Evolutionary conservation across 345 rosid genomes (phyloP).

Genomic region (Dimocarpus longan): DNA sequence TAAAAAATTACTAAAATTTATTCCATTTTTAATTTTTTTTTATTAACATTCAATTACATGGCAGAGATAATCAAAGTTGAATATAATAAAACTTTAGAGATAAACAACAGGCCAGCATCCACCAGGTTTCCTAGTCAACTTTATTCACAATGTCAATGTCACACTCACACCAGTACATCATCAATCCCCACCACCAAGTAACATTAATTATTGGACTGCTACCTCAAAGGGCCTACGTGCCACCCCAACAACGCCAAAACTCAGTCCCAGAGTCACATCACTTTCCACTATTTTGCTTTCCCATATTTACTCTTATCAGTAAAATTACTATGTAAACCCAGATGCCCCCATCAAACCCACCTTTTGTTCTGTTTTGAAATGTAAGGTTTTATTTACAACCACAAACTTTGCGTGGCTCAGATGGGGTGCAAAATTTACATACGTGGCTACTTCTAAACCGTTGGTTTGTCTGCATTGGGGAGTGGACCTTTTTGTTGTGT

Average conservation of each 20-base stretch:
- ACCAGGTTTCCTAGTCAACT: constrained; percentile 19
- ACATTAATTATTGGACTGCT: not conserved
- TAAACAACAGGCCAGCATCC: constrained; percentile 9
- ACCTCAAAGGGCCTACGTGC: not conserved
- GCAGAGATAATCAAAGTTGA: too few relatives aligned
- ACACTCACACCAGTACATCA: too few relatives aligned
- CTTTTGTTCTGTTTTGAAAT: not conserved
- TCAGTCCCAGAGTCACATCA: not conserved
- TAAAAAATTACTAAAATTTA: too few relatives aligned
- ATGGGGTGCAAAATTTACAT: constrained; percentile 25
- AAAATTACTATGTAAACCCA: not conserved
- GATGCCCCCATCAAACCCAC: not conserved
- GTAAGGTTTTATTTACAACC: constrained; percentile 44
- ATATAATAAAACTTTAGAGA: not conserved
- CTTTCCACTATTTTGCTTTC: not conserved
- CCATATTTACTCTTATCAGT: not conserved
- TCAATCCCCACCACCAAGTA: not conserved
- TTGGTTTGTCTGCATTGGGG: constrained; percentile 1
- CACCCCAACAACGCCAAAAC: not conserved
- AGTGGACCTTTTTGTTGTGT: not conserved
- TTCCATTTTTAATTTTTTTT: too few relatives aligned
- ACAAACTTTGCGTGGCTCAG: constrained; percentile 30
- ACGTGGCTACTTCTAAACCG: constrained; percentile 29
- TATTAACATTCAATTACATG: too few relatives aligned
- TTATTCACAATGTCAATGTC: constrained; percentile 22